These are phyloP conservation scores for Glycyrrhiza uralensis DNA, from an alignment of 306 rosid species.

Conservation along the genomic window DNA sequence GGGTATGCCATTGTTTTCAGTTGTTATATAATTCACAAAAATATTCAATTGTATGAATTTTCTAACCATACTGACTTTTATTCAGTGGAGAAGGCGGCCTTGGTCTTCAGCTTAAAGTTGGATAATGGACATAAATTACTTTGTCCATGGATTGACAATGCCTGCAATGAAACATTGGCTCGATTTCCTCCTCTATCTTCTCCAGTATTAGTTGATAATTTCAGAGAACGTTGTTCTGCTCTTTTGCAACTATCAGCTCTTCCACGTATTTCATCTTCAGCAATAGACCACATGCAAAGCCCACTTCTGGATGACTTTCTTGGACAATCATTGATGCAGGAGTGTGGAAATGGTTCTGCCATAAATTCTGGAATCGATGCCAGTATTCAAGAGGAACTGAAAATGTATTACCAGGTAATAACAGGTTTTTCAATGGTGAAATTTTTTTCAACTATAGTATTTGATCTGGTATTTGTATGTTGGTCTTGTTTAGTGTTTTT, in stretches of 20 bases:
- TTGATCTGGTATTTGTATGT: conserved; percentile 13
- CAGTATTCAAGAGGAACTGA: conserved; percentile 49
- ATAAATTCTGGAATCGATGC: conserved; percentile 38
- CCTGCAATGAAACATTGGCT: conserved; percentile 75
- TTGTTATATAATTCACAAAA: not conserved
- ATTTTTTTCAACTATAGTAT: not conserved
- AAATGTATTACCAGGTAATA: conserved; percentile 69
- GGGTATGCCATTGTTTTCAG: conserved; percentile 43
- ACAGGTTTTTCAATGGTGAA: not conserved
- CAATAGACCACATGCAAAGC: conserved; percentile 50
- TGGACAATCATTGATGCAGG: conserved; percentile 45
- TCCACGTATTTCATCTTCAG: conserved; percentile 67
- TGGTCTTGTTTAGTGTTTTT: not conserved
- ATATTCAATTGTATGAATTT: not conserved
- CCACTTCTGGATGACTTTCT: conserved; percentile 66
- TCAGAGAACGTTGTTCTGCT: conserved; percentile 55
- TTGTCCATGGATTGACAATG: conserved; percentile 91
- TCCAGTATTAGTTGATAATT: conserved; percentile 60
- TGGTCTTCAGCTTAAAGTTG: conserved; percentile 87
- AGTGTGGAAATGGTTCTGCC: conserved; percentile 44
- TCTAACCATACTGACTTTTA: conserved; percentile 23
- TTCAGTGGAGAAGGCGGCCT: conserved; percentile 92
- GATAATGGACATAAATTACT: conserved; percentile 88
- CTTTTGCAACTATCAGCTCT: conserved; percentile 65
- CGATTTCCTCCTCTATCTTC: conserved; percentile 73